Evolutionary conservation across 2,329 filamentous ascomycete species (phyloP).

Genomic region (Monosporascus sp.): DNA sequence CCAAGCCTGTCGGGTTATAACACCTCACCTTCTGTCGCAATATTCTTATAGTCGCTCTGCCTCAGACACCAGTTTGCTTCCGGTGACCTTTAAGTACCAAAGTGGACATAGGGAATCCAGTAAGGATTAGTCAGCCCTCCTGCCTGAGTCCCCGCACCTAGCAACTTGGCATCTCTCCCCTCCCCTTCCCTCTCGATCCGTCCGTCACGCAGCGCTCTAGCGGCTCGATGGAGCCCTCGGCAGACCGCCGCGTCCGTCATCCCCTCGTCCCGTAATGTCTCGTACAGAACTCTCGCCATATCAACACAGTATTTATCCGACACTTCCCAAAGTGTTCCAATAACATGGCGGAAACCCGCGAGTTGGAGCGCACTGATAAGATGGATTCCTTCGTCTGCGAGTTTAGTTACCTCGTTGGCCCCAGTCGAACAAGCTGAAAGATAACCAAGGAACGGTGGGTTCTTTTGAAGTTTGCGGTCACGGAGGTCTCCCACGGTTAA

Average conservation of each 20-base stretch:
- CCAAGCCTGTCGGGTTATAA: no score
- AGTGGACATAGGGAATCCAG: no score
- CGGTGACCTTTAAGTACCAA: no score
- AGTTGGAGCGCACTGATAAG: slow-evolving; percentile 32
- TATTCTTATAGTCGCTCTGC: no score
- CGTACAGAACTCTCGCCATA: slow-evolving; percentile 3
- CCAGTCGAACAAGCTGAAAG: slow-evolving; percentile 33
- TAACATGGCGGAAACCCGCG: no score
- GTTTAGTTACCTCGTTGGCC: slow-evolving; percentile 7
- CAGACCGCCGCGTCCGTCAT: slow-evolving; percentile 4
- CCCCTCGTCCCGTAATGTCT: slow-evolving; percentile 1
- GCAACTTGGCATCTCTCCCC: no score
- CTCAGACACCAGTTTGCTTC: no score
- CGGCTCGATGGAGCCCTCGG: slow-evolving; percentile 5
- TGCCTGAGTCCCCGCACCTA: no score
- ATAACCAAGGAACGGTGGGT: slow-evolving; percentile 28
- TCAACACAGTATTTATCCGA: background rate
- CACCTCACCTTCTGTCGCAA: no score
- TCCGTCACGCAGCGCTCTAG: slow-evolving; percentile 1
- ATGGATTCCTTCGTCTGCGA: slow-evolving; percentile 33
- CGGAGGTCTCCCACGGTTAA: slow-evolving; percentile 11
- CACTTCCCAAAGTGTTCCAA: background rate
- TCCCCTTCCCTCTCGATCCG: no score
- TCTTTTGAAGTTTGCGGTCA: slow-evolving; percentile 8
- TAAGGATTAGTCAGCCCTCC: no score